Conservation (phyloP, 169 alveolate genomes). For the Plasmodium fragile region DNA sequence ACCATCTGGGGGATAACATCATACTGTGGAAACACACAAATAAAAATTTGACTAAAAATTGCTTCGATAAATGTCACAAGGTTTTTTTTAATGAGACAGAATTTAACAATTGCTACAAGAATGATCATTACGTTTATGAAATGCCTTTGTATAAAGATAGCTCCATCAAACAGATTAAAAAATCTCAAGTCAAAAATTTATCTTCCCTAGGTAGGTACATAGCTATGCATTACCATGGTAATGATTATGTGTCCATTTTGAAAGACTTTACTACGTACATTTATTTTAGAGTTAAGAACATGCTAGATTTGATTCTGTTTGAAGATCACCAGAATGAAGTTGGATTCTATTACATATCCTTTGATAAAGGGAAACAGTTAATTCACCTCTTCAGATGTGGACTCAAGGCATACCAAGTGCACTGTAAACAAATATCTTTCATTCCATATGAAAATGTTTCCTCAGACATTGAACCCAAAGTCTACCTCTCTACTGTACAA, state of each 20-base stretch:
- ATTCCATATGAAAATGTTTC: constrained; percentile 18
- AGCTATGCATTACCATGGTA: constrained; percentile 4
- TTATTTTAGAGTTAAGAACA: constrained; percentile 13
- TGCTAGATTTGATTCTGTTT: constrained; percentile 25
- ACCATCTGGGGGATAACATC: neutral
- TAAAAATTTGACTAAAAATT: neutral
- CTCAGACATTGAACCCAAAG: neutral
- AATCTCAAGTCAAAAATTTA: constrained; percentile 18
- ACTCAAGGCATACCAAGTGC: neutral
- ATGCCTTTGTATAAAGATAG: constrained; percentile 6
- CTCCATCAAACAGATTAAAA: neutral
- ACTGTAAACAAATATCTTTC: constrained; percentile 10
- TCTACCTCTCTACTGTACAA: constrained; percentile 31
- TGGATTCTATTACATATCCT: constrained; percentile 28
- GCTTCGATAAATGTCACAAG: constrained; percentile 2
- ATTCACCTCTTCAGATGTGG: constrained; percentile 19
- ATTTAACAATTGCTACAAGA: constrained; percentile 11
- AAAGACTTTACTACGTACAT: constrained; percentile 4
- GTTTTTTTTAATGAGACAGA: constrained; percentile 22
- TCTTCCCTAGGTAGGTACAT: constrained; percentile 22
- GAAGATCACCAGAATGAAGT: neutral
- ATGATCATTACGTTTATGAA: constrained; percentile 13
- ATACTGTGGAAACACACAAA: constrained; percentile 44
- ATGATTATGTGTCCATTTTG: constrained; percentile 27
- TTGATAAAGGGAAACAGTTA: neutral